phyloP scores from a whole-genome alignment of 1,284 basidiomycete species.

The Ganoderma meredithae region DNA sequence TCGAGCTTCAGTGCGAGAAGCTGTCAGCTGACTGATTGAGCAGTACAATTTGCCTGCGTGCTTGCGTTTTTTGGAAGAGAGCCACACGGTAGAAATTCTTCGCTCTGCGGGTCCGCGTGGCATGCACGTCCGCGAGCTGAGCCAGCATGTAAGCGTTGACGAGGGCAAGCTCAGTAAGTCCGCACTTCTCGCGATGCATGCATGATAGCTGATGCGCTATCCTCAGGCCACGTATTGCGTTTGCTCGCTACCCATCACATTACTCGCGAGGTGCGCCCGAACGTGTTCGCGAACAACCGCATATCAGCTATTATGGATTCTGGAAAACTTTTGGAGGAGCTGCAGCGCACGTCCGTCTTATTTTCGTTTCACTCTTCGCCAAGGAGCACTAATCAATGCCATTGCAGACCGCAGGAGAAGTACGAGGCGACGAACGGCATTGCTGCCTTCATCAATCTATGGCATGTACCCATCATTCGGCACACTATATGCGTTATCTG shows the following conservation, averaged over 20 bases:
- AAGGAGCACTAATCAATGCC: neutral
- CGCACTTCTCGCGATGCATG: neutral
- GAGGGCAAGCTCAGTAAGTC: conserved; percentile 55
- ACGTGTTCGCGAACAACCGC: conserved; percentile 73
- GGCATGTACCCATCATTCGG: conserved; percentile 47
- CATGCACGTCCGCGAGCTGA: conserved; percentile 64
- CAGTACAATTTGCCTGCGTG: conserved; percentile 78
- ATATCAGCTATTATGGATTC: conserved; percentile 72
- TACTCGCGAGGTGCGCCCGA: conserved; percentile 65
- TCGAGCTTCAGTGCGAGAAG: neutral
- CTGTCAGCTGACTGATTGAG: neutral
- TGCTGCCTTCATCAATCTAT: conserved; percentile 71
- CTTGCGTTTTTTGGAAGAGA: conserved; percentile 70
- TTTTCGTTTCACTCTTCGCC: conserved; percentile 38
- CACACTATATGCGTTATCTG: neutral
- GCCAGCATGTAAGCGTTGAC: conserved; percentile 48
- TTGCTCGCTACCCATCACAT: conserved; percentile 78
- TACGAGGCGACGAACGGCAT: conserved; percentile 68
- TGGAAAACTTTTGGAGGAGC: conserved; percentile 54
- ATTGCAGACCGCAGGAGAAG: conserved; percentile 58
- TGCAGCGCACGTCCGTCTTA: conserved; percentile 43
- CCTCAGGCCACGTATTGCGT: conserved; percentile 66
- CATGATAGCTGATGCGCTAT: neutral
- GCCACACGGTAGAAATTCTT: conserved; percentile 71
- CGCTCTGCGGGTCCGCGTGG: conserved; percentile 64